Evolutionary conservation across 2,329 filamentous ascomycete genomes (phyloP).

Genomic region (Amphichorda felina): DNA sequence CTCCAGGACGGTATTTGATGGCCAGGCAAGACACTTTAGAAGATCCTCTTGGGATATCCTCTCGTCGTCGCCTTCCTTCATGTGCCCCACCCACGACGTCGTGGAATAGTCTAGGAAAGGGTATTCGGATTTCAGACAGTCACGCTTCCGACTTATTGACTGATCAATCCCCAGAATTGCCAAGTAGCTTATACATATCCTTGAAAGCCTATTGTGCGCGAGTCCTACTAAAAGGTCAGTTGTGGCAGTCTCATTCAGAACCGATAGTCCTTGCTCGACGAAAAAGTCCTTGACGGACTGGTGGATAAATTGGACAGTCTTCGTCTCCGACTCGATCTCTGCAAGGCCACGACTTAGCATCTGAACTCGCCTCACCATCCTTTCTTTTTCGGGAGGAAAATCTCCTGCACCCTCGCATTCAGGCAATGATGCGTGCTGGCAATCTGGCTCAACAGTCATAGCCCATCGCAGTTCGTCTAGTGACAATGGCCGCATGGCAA

Average conservation of each 20-base stretch:
- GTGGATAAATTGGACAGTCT: conserved; percentile 1
- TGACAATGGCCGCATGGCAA: background rate
- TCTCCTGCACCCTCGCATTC: background rate
- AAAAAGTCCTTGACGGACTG: conserved; percentile 2
- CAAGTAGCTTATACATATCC: background rate
- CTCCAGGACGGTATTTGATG: too few species aligned
- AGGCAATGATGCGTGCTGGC: background rate
- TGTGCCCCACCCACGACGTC: background rate
- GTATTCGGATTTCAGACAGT: background rate
- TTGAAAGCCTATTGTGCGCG: background rate
- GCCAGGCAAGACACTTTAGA: too few species aligned
- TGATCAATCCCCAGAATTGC: background rate
- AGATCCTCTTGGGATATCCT: background rate
- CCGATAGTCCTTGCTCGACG: background rate
- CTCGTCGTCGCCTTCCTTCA: background rate
- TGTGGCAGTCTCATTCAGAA: too few species aligned
- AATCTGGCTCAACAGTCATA: background rate
- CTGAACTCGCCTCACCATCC: background rate
- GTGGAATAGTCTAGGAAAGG: background rate
- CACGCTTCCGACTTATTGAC: background rate
- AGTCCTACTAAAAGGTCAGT: background rate
- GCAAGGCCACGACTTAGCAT: background rate
- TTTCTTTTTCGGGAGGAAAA: background rate
- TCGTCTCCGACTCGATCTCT: background rate
- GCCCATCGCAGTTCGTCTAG: background rate